phyloP scores from a whole-genome alignment of 768 basidiomycete genomes.

The Arthromyces matolae region DNA sequence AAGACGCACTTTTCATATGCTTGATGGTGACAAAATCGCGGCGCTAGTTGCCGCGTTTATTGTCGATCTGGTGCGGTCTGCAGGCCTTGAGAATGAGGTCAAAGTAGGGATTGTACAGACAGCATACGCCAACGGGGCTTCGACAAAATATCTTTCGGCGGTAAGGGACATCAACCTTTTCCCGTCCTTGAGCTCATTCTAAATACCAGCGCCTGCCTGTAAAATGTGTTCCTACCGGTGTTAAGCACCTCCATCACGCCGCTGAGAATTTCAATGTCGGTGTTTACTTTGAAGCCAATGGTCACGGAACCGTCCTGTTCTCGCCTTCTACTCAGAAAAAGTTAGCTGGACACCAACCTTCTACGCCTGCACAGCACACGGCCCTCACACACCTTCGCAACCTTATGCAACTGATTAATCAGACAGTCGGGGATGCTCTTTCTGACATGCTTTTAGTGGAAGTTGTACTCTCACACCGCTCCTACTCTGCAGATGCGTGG shows the following conservation, averaged over 20 bases:
- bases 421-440: constrained; percentile 96
- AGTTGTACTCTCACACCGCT: constrained; percentile 83
- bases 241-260: constrained; percentile 97
- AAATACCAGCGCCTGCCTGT: constrained; percentile 78
- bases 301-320: constrained; percentile 96
- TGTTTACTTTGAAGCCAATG: constrained; percentile 99
- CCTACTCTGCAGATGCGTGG: constrained; percentile 84
- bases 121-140: constrained; percentile 96
- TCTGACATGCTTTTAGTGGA: constrained; percentile 97
- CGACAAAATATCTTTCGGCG: constrained; percentile 86
- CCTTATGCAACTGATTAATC: constrained; percentile 86
- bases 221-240: constrained; percentile 92
- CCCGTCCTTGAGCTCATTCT: neutral
- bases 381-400: constrained; percentile 75
- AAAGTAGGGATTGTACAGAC: constrained; percentile 97
- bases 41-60: constrained; percentile 91
- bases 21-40: constrained; percentile 98
- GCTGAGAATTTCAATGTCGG: constrained; percentile 92
- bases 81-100: constrained; percentile 73
- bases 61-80: constrained; percentile 80
- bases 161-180: constrained; percentile 37
- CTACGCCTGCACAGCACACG: constrained; percentile 78
- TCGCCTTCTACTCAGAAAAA: constrained; percentile 67
- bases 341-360: constrained; percentile 62
- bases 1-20: constrained; percentile 75